These are phyloP conservation scores for Xanthoconium separans DNA, from an alignment of 1,284 basidiomycete species.

Conservation along the genomic window DNA sequence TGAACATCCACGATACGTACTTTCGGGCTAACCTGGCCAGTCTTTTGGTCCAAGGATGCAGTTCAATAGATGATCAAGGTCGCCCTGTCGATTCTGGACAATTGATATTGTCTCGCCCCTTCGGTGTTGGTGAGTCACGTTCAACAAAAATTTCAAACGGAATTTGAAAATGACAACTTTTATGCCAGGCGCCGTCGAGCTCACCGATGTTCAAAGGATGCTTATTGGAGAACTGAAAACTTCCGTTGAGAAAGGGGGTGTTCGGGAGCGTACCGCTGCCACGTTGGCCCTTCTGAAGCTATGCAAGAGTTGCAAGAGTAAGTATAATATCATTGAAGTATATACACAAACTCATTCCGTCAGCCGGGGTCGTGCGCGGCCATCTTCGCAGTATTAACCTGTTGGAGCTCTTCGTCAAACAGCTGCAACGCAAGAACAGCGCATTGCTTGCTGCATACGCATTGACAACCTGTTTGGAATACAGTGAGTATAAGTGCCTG, in stretches of 20 bases:
- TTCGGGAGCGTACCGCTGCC: conserved; percentile 18
- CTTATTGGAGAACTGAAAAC: conserved; percentile 15
- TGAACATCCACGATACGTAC: background rate
- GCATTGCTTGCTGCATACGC: conserved; percentile 12
- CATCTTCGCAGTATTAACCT: background rate
- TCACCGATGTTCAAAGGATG: conserved; percentile 1
- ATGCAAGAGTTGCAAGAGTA: conserved; percentile 5
- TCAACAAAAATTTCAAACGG: background rate
- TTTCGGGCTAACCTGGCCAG: conserved; percentile 17
- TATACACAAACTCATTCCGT: background rate
- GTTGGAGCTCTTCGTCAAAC: conserved; percentile 4
- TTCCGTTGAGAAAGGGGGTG: background rate
- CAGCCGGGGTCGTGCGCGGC: background rate
- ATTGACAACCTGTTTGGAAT: background rate
- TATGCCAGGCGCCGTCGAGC: conserved; percentile 5
- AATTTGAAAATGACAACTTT: background rate
- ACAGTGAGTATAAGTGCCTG: conserved; percentile 4
- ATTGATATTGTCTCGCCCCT: background rate
- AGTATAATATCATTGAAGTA: background rate
- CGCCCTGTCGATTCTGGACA: background rate
- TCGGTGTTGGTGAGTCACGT: conserved; percentile 18
- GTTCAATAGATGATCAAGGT: background rate
- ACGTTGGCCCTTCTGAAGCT: conserved; percentile 18
- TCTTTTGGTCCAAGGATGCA: conserved; percentile 1
- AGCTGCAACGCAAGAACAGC: conserved; percentile 6